phyloP scores from a whole-genome alignment of 1,139 yeast species.

The Pichia sp. region DNA sequence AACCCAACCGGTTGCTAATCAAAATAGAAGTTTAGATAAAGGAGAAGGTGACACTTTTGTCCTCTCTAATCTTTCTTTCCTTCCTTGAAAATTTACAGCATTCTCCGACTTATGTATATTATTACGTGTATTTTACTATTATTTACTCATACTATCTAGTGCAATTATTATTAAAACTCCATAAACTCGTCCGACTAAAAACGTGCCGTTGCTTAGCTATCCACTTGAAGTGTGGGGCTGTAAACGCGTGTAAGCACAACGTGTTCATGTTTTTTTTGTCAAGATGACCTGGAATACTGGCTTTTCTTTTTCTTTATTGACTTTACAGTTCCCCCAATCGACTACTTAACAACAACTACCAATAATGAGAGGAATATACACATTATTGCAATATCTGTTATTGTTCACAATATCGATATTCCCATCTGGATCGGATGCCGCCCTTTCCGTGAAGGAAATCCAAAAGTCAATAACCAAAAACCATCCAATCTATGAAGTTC shows the following conservation, averaged over 20 bases:
- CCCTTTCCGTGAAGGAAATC: constrained; percentile 6
- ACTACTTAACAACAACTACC: no score
- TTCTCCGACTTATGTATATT: neutral
- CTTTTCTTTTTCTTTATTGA: no score
- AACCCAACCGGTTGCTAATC: constrained; percentile 37
- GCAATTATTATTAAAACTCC: no score
- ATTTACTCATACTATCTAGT: no score
- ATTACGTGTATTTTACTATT: neutral
- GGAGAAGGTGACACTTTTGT: constrained; percentile 43
- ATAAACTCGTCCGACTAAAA: no score
- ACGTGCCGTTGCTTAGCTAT: no score
- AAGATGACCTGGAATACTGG: no score
- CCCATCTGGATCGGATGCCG: neutral
- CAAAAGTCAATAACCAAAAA: constrained; percentile 15
- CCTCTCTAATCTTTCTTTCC: constrained; percentile 13
- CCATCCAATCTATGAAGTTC: constrained; percentile 17
- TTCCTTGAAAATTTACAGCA: constrained; percentile 8
- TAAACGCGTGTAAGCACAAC: no score
- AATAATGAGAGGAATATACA: neutral
- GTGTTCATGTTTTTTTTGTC: no score
- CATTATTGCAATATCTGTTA: neutral
- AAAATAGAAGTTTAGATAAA: constrained; percentile 1
- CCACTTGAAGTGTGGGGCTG: no score
- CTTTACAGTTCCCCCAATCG: no score
- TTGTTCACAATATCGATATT: neutral